Conservation (phyloP, 2,329 filamentous ascomycete genomes). For the Magnaporthiopsis rhizophila region DNA sequence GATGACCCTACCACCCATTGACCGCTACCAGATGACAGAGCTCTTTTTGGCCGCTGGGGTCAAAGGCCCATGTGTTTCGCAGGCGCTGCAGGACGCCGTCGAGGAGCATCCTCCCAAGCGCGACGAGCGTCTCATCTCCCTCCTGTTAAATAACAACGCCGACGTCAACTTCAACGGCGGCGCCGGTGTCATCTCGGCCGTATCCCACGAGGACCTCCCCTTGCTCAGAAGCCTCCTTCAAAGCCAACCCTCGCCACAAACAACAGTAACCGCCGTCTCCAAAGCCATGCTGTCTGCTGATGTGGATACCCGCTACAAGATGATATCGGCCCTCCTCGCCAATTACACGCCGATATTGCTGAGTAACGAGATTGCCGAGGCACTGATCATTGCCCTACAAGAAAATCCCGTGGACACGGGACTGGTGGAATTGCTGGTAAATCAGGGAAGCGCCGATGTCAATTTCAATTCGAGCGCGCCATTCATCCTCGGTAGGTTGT, state of each 20-base stretch:
- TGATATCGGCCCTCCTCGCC: conserved; percentile 37
- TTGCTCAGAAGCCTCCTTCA: conserved; percentile 37
- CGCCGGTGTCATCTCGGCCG: conserved; percentile 37
- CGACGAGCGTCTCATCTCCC: conserved; percentile 42
- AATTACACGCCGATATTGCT: conserved; percentile 28
- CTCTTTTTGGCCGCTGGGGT: conserved; percentile 39
- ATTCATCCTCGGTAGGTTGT: conserved; percentile 27
- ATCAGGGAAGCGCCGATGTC: conserved; percentile 43
- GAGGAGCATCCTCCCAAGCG: conserved; percentile 36
- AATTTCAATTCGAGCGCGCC: conserved; percentile 39
- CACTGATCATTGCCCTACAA: conserved; percentile 33
- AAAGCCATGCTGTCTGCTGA: conserved; percentile 39
- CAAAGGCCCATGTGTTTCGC: conserved; percentile 36
- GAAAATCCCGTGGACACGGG: conserved; percentile 40
- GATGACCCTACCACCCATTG: conserved; percentile 30
- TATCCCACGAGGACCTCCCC: conserved; percentile 37
- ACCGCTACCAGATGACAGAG: conserved; percentile 41
- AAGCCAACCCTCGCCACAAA: conserved; percentile 36
- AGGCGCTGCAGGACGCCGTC: conserved; percentile 44
- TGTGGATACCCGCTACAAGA: conserved; percentile 33
- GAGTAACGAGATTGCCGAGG: conserved; percentile 31
- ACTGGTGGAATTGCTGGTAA: conserved; percentile 39
- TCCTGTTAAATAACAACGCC: conserved; percentile 43
- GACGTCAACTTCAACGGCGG: conserved; percentile 48
- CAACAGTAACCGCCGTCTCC: conserved; percentile 38